A percentile compares a stretch with the other conserved stretches of the same genome.
Conservation (phyloP, 306 rosid species). For the Trifolium dubium region DNA sequence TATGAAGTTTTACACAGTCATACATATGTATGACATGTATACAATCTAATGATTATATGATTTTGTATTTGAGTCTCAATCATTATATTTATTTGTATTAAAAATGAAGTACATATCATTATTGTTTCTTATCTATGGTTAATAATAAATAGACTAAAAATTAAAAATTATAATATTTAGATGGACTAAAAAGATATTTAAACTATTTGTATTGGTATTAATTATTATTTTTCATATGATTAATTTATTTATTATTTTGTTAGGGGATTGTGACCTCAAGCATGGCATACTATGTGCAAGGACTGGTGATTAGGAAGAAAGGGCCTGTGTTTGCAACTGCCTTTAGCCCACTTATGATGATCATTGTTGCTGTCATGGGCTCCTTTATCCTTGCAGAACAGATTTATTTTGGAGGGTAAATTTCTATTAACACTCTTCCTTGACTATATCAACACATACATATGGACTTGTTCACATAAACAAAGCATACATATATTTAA, state of each 20-base stretch:
- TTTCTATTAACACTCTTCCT: background rate
- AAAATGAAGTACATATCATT: no score
- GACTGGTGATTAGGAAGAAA: constrained; percentile 77
- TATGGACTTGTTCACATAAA: background rate
- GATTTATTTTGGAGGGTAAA: constrained; percentile 87
- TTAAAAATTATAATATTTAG: background rate
- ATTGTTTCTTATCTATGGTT: no score
- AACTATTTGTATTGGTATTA: background rate
- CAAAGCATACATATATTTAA: background rate
- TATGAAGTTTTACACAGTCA: background rate
- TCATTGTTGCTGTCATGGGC: constrained; percentile 87
- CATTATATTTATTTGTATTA: no score
- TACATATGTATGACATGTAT: no score
- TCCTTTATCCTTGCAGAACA: constrained; percentile 82
- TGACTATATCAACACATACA: background rate
- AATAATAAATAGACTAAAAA: background rate
- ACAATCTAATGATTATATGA: no score
- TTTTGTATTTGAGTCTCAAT: no score
- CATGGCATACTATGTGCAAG: constrained; percentile 92
- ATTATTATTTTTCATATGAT: background rate
- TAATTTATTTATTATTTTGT: background rate
- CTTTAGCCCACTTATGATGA: constrained; percentile 98
- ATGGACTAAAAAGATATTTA: background rate
- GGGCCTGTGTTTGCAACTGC: constrained; percentile 99
- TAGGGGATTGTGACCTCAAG: constrained; percentile 95